phyloP scores from a whole-genome alignment of 2,329 filamentous ascomycete species.

The Trichoderma sp. region DNA sequence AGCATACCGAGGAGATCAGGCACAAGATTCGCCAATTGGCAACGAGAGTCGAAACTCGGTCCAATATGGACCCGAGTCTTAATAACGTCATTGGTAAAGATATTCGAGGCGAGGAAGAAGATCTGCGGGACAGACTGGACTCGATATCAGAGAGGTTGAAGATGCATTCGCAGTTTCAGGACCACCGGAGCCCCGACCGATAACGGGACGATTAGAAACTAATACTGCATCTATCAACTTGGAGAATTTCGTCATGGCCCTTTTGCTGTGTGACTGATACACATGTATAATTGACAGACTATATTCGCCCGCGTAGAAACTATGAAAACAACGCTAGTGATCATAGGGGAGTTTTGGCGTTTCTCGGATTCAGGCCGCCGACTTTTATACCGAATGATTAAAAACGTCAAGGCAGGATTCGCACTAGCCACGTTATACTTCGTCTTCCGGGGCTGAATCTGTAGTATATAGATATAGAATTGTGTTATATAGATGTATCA shows the following conservation, averaged over 20 bases:
- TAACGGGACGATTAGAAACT: no score
- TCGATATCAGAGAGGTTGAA: slow-evolving; percentile 4
- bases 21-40: slow-evolving; percentile 8
- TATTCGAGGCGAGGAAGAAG: not conserved
- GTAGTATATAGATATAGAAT: not conserved
- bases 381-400: not conserved
- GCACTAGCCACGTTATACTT: not conserved
- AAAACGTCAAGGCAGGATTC: not conserved
- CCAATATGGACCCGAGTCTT: slow-evolving; percentile 1
- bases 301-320: not conserved
- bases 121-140: not conserved
- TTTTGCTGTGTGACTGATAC: not conserved
- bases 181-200: not conserved
- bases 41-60: not conserved
- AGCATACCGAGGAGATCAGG: slow-evolving; percentile 1
- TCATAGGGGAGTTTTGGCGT: not conserved
- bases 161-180: not conserved
- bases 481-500: not conserved
- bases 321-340: not conserved
- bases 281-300: not conserved
- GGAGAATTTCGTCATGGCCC: not conserved
- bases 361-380: not conserved
- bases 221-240: not conserved
- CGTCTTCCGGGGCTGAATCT: not conserved
- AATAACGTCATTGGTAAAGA: slow-evolving; percentile 5